Base-by-base conservation (phyloP, 2,329 filamentous ascomycete genomes). In the Pseudocercospora vitis region DNA sequence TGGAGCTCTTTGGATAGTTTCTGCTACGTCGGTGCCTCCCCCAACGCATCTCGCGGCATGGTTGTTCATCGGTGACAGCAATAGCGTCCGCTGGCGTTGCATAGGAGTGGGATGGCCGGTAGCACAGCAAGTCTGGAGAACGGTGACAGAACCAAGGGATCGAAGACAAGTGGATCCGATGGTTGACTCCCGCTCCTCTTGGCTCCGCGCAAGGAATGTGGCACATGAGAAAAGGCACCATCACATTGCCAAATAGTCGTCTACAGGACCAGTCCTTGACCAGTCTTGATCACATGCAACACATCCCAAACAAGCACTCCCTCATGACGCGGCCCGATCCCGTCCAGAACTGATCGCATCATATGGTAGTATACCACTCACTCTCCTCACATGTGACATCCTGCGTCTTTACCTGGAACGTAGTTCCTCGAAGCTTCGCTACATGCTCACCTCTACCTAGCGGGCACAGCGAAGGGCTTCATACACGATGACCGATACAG, bases 251-350 rank as follows among this genome's bases (percentile, higher is more conserved):
- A 19, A 18, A 26, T 45, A 31, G 24, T 8, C 23, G 24, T 45
- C 23, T 19, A 21, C 37, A 24, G 18, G n/a, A n/a, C 12, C 18
- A 6, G n/a, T 7, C 37, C 21, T 42, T 7, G 19, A 18, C 18
- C n/a, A 18, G 12, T 21, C 37, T 42, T 12, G 37, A 42, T 42
- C 37, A 42, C 37, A 42, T 42, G 37, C 21, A 42, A 26, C 37
- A 26, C 21, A 42, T 42, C 37, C 37, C 35, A 40, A 40, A 23
- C 35, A 7, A 11, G 16, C 19, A 9, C 35, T 19, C 37, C 24
- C 37, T 23, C 14, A 42, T 42, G 37, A 42, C 37, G 37, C 37
- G n/a, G n/a, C n/a, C n/a, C n/a, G n/a, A n/a, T n/a, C n/a, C n/a
- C n/a, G n/a, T n/a, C n/a, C n/a, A n/a, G n/a, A n/a, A n/a, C n/a